Evolutionary conservation across 805 yeast species (phyloP).

Genomic region (Yueomyces sp.): DNA sequence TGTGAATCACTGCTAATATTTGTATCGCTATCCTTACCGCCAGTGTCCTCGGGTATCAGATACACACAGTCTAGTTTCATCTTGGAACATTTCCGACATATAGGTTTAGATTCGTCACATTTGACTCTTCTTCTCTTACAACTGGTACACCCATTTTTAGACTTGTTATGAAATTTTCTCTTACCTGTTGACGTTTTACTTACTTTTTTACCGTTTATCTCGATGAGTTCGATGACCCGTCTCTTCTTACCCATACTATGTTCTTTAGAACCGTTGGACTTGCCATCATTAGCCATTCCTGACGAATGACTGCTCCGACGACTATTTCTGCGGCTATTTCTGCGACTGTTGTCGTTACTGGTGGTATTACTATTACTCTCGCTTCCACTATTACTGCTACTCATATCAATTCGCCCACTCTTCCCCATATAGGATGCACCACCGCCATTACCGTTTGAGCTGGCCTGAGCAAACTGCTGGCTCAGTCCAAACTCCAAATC

Average conservation of each 20-base stretch:
- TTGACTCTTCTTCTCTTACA: constrained; percentile 85
- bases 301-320: too few relatives aligned
- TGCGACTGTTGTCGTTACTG: background rate
- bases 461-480: too few relatives aligned
- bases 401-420: background rate
- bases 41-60: background rate
- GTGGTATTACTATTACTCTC: background rate
- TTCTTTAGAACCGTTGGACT: background rate
- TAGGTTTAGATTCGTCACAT: constrained; percentile 79
- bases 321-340: too few relatives aligned
- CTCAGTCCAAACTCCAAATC: too few relatives aligned
- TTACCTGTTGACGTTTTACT: constrained; percentile 45
- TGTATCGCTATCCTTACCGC: background rate
- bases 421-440: too few relatives aligned
- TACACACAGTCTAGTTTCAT: constrained; percentile 72
- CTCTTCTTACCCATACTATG: constrained; percentile 7
- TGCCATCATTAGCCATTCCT: background rate
- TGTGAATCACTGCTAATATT: background rate
- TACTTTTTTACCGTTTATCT: constrained; percentile 28
- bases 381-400: background rate
- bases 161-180: constrained; percentile 79
- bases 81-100: constrained; percentile 65
- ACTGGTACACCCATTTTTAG: constrained; percentile 78
- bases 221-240: constrained; percentile 22
- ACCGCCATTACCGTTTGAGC: too few relatives aligned